phyloP scores from a whole-genome alignment of 2,329 filamentous ascomycete genomes.

The Botrytis galanthina region DNA sequence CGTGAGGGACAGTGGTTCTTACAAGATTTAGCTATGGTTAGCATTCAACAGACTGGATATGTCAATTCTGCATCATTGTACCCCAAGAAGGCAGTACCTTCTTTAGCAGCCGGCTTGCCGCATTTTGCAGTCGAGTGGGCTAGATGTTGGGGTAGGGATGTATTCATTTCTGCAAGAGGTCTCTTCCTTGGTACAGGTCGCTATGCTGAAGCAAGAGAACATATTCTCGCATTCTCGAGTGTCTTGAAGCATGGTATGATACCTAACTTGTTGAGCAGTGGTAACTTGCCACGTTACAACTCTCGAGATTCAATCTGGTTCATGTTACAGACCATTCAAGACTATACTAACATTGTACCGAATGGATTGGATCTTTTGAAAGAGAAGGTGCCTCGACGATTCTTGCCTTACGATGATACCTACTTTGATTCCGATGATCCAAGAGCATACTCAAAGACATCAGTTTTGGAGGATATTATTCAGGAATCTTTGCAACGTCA shows the following conservation, averaged over 20 bases:
- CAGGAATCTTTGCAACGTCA: slow-evolving; percentile 93
- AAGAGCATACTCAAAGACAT: slow-evolving; percentile 80
- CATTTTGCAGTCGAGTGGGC: slow-evolving; percentile 95
- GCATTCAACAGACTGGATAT: slow-evolving; percentile 83
- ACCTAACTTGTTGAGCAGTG: slow-evolving; percentile 85
- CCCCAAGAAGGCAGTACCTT: slow-evolving; percentile 79
- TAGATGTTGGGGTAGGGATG: slow-evolving; percentile 94
- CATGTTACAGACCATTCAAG: slow-evolving; percentile 92
- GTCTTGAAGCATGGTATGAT: slow-evolving; percentile 99
- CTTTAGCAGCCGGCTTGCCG: slow-evolving; percentile 85
- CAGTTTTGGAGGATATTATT: slow-evolving; percentile 82
- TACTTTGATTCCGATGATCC: slow-evolving; percentile 83
- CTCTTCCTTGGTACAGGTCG: slow-evolving; percentile 88
- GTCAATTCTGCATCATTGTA: slow-evolving; percentile 90
- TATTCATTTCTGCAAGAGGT: slow-evolving; percentile 92
- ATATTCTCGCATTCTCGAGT: slow-evolving; percentile 91
- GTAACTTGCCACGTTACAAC: slow-evolving; percentile 87
- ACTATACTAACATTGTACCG: slow-evolving; percentile 80
- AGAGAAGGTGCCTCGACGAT: slow-evolving; percentile 76
- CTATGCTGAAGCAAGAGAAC: slow-evolving; percentile 84
- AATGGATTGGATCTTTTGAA: slow-evolving; percentile 72
- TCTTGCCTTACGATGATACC: slow-evolving; percentile 92
- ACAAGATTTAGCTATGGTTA: slow-evolving; percentile 85
- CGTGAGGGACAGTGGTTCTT: slow-evolving; percentile 83
- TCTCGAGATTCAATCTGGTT: slow-evolving; percentile 97